Conservation (phyloP, 2,329 filamentous ascomycete species). For the Stagonosporopsis tanaceti region DNA sequence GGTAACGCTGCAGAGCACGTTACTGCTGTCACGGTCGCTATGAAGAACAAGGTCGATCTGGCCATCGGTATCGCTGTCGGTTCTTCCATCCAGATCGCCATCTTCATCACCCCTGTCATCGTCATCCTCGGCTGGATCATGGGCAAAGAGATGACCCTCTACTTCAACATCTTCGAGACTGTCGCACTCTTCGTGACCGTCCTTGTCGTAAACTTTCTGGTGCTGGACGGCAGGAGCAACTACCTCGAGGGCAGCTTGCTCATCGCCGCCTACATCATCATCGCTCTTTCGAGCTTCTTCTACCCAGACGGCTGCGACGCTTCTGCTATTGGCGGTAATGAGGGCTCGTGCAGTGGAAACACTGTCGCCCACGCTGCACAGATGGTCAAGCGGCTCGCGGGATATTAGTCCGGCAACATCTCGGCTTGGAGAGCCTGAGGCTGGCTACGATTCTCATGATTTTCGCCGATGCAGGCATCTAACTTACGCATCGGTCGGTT, state of each 20-base stretch:
- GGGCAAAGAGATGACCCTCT: slow-evolving; percentile 72
- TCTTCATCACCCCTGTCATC: slow-evolving; percentile 79
- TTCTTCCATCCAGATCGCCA: slow-evolving; percentile 79
- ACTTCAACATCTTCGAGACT: slow-evolving; percentile 69
- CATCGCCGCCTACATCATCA: slow-evolving; percentile 81
- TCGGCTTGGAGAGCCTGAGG: neutral
- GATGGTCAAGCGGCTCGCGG: slow-evolving; percentile 15
- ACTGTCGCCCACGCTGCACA: slow-evolving; percentile 12
- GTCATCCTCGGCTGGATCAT: slow-evolving; percentile 83
- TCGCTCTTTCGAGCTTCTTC: slow-evolving; percentile 66
- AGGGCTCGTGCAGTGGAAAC: slow-evolving; percentile 16
- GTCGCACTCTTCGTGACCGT: slow-evolving; percentile 83
- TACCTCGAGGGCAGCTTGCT: slow-evolving; percentile 81
- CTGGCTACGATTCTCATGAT: slow-evolving; percentile 3
- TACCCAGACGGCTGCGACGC: slow-evolving; percentile 55
- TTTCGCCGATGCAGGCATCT: slow-evolving; percentile 1
- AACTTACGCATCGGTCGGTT: slow-evolving; percentile 8
- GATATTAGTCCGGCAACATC: slow-evolving; percentile 5
- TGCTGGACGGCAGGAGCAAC: slow-evolving; percentile 82
- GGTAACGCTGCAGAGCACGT: slow-evolving; percentile 85
- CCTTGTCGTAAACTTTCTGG: slow-evolving; percentile 85
- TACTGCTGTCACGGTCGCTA: slow-evolving; percentile 79
- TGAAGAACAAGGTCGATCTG: slow-evolving; percentile 86
- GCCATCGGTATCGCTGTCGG: slow-evolving; percentile 83
- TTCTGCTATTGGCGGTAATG: slow-evolving; percentile 56